Evolutionary conservation across 139 green algal species (phyloP).

Genomic region (Mesotaenium endlicherianum): DNA sequence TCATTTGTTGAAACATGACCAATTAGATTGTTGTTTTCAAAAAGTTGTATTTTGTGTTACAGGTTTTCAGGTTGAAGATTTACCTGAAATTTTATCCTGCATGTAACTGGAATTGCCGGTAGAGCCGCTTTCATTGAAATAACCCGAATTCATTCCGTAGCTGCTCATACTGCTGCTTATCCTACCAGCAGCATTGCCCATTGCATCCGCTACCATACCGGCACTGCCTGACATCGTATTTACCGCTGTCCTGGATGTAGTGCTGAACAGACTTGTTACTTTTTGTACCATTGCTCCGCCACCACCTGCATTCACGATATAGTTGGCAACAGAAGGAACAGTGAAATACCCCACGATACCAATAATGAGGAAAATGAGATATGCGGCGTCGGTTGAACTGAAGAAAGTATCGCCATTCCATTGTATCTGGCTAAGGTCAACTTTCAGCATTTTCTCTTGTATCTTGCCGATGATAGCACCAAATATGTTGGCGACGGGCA

Average conservation of each 20-base stretch:
- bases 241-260: background rate
- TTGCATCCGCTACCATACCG: background rate
- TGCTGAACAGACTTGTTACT: background rate
- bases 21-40: no score
- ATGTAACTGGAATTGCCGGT: background rate
- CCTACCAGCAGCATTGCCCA: background rate
- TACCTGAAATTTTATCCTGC: background rate
- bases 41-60: no score
- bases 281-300: background rate
- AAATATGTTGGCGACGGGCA: background rate
- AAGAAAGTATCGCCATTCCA: background rate
- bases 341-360: no score
- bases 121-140: no score
- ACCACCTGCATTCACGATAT: background rate
- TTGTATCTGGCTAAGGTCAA: background rate
- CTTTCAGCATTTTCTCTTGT: background rate
- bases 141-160: no score
- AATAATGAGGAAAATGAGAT: background rate
- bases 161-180: no score
- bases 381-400: background rate
- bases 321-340: background rate
- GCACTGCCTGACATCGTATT: background rate
- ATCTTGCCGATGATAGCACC: background rate
- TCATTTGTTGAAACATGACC: background rate
- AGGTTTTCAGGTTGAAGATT: background rate